Evolutionary conservation across 768 basidiomycete species (phyloP).

Genomic region (Omphalotus guepiniiformis): DNA sequence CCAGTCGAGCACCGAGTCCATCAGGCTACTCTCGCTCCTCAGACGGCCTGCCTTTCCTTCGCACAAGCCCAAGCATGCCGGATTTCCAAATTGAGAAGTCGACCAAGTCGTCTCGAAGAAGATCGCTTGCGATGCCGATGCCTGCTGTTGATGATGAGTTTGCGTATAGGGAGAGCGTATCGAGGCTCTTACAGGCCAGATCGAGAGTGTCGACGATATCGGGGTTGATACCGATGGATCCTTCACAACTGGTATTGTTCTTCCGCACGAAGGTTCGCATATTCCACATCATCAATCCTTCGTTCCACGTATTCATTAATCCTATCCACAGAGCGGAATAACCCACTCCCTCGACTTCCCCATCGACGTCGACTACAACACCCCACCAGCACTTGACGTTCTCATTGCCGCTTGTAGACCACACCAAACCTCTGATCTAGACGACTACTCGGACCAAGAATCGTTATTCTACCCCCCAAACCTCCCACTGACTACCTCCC

Average conservation of each 20-base stretch:
- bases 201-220: conserved; percentile 59
- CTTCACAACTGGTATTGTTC: conserved; percentile 64
- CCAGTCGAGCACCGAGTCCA: conserved; percentile 21
- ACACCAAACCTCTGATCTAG: conserved; percentile 49
- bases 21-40: conserved; percentile 17
- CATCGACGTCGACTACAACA: conserved; percentile 68
- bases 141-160: conserved; percentile 44
- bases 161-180: conserved; percentile 50
- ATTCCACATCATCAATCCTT: background rate
- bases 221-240: conserved; percentile 69
- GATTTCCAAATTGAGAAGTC: conserved; percentile 65
- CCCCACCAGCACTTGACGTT: conserved; percentile 75
- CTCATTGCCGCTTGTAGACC: conserved; percentile 72
- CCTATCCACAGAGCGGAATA: conserved; percentile 55
- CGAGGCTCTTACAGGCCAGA: conserved; percentile 53
- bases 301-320: conserved; percentile 6
- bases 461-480: conserved; percentile 69
- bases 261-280: conserved; percentile 69
- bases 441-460: conserved; percentile 55
- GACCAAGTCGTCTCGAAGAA: conserved; percentile 33
- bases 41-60: conserved; percentile 28
- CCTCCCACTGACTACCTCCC: conserved; percentile 68
- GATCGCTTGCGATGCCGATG: conserved; percentile 26
- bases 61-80: conserved; percentile 38
- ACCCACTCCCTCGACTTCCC: conserved; percentile 82